Evolutionary conservation across 2,329 filamentous ascomycete genomes (phyloP), one percentile per base, ranked within the genome.

Genomic region (Xylaria sp.): DNA sequence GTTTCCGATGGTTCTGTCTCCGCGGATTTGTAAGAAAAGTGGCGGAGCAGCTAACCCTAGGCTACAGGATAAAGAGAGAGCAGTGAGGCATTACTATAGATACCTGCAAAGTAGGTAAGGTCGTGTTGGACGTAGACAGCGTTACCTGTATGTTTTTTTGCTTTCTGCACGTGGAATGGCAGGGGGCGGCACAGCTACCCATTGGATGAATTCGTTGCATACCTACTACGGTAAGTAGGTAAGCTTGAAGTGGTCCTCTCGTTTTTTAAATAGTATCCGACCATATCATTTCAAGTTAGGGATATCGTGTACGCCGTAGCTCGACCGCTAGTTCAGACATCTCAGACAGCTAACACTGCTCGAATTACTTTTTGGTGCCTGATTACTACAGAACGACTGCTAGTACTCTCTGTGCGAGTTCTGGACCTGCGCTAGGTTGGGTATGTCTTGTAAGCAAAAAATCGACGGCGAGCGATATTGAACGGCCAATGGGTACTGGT

Each of bases 151-250:
- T n/a, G 18, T 23, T 13, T 15, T 15, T 28, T 55, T n/a, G n/a
- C 48, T 49, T 9, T 49, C 23, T 56, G 64, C 64, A 66, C 57
- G 64, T 66, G 64, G 64, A 36, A 18, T 3, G 39, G 55, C 64
- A 56, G 64, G 64, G 64, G 41, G 28, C 15, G 25, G 52, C 52
- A 36, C 31, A 20, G 52, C 18, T 10, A 33, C 15, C 51, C 31
- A 33, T 36, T 46, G 43, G 25, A 33, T 31, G 15, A 31, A 33
- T n/a, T 33, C n/a, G 1, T 49, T 15, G n/a, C 23, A n/a, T 52
- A 15, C 23, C 20, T 51, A 28, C 28, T 28, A 28, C 28, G 48
- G 23, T 25, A 9, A 46, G 20, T 31, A 9, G 23, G 43, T 33
- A 20, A 33, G 41, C 10, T 28, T 10, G 25, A 18, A 28, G 12